phyloP scores from a whole-genome alignment of 139 green algal genomes.

The Microglena sp. region DNA sequence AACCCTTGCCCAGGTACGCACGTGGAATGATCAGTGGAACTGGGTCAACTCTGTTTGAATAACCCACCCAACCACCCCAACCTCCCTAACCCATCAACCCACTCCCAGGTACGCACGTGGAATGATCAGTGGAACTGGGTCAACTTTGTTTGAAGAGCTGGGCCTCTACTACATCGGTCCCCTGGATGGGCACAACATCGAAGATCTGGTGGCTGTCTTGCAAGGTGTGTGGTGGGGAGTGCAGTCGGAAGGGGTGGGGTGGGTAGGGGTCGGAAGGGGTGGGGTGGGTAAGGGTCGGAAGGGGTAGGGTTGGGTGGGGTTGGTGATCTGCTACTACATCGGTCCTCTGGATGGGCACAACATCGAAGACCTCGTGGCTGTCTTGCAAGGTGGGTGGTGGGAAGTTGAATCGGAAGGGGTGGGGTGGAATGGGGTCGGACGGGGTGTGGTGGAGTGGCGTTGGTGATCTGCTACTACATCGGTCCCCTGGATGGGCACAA shows the following conservation, averaged over 20 bases:
- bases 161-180: slow-evolving; percentile 96
- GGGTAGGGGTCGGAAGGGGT: no score
- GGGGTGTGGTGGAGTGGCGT: no score
- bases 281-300: no score
- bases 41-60: slow-evolving; percentile 88
- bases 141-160: slow-evolving; percentile 93
- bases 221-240: slow-evolving; percentile 38
- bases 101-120: slow-evolving; percentile 95
- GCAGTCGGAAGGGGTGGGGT: neutral
- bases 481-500: slow-evolving; percentile 90
- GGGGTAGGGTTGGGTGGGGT: no score
- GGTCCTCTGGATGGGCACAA: slow-evolving; percentile 96
- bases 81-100: no score
- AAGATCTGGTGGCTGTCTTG: slow-evolving; percentile 63
- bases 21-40: slow-evolving; percentile 87
- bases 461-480: slow-evolving; percentile 95
- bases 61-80: no score
- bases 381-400: slow-evolving; percentile 53
- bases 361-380: slow-evolving; percentile 74
- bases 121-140: slow-evolving; percentile 82
- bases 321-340: slow-evolving; percentile 98
- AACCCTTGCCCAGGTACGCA: no score
- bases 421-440: no score
- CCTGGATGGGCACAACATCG: slow-evolving; percentile 87
- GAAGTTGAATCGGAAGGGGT: no score